Percentiles rank a stretch among this genome's conserved stretches.
Conservation (phyloP, 2,329 filamentous ascomycete species). For the Penicillium rolfsii region DNA sequence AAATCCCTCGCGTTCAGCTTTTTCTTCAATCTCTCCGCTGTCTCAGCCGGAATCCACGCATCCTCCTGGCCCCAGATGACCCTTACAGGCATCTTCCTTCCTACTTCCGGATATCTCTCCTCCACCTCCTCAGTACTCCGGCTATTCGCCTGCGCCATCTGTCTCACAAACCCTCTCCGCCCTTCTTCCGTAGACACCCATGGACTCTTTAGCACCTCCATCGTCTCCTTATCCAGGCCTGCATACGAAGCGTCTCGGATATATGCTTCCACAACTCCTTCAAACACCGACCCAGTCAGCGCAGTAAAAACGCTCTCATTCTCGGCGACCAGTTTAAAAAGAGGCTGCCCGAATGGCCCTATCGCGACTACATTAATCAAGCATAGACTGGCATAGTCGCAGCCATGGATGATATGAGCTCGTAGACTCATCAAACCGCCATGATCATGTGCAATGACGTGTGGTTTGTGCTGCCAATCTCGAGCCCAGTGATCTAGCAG, state of each 20-base stretch:
- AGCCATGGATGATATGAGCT: constrained; percentile 43
- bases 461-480: constrained; percentile 28
- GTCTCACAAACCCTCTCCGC: constrained; percentile 45
- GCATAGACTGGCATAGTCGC: constrained; percentile 45
- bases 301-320: constrained; percentile 42
- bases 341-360: constrained; percentile 48
- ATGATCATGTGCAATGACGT: constrained; percentile 53
- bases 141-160: constrained; percentile 45
- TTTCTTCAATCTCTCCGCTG: constrained; percentile 38
- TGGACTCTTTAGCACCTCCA: constrained; percentile 43
- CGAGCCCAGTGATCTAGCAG: constrained; percentile 43
- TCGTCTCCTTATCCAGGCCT: constrained; percentile 35
- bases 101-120: constrained; percentile 41
- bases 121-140: constrained; percentile 42
- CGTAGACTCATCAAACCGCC: constrained; percentile 49
- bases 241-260: constrained; percentile 45
- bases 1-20: constrained; percentile 32
- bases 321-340: constrained; percentile 49
- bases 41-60: constrained; percentile 49
- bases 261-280: constrained; percentile 50
- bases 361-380: constrained; percentile 51
- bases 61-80: constrained; percentile 53
- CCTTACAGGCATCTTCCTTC: constrained; percentile 43
- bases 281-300: constrained; percentile 39
- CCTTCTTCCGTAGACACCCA: constrained; percentile 38